Evolutionary conservation across 2,329 filamentous ascomycete genomes (phyloP), one percentile per base, ranked within the genome.

Genomic region (Colletotrichum sp.): DNA sequence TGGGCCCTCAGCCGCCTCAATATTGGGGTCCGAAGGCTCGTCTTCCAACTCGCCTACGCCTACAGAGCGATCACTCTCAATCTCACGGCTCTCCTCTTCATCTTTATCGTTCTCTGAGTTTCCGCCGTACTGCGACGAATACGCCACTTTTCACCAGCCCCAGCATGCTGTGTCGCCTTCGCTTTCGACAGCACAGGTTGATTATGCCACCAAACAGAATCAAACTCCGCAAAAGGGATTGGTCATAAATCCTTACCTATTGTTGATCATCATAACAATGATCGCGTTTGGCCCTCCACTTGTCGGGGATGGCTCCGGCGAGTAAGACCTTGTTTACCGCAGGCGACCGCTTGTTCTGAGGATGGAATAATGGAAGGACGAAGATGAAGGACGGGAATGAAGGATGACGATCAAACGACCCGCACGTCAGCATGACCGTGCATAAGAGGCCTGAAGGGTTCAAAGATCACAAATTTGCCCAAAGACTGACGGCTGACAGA

Each of bases 161-260:
- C 39, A 49, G 9, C 3, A 49, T 6, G 39, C 18, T 0, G 9
- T 12, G 9, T n/a, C 5, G 39, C 9, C 39, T 49, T 12, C 18
- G 3, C 9, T 12, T 49, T 0, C 39, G 3, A 44, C 39, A 15
- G 15, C 3, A 4, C 34, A 7, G 1, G 39, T 0, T n/a, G 8
- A 44, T 1, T 44, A 0, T n/a, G 39, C 16, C 39, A 9, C 8
- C 8, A 44, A 10, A 44, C 39, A n/a, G 16, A 44, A 0, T n/a
- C 36, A 5, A 18, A 44, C 36, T 44, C 5, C 5, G 5, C 39
- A 0, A 6, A n/a, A n/a, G 8, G 0, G 2, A n/a, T n/a, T 3
- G 39, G 39, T 5, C 24, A n/a, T 5, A n/a, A 0, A n/a, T 49
- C 0, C 3, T 2, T n/a, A 6, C 9, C 5, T 0, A 0, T 10